Evolutionary conservation across 257 asterid species (phyloP), one percentile per base, ranked within the genome.

Genomic region (Solanum pinnatisectum): DNA sequence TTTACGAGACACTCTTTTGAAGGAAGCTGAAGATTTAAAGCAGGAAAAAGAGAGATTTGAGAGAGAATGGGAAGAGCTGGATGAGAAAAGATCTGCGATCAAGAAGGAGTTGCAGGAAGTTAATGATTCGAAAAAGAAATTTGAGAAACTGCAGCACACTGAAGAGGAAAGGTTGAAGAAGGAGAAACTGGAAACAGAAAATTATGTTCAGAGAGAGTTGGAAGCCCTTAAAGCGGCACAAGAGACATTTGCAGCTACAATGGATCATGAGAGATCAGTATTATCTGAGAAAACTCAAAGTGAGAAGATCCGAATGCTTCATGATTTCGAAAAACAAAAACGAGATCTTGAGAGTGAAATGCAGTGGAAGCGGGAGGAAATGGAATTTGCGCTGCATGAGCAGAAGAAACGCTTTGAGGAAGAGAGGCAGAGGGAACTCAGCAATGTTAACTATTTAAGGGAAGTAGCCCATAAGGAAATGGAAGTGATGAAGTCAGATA

Each of bases 41-140:
- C 94, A 88, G 87, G 99, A 94, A 89, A 97, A 93, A 92, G 96
- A 92, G 93, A 96, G 90, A 89, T 97, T 97, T 89, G 99, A 97
- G 93, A 94, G 93, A 88, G 99, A 97, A 88, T 97, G 99, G 99
- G 99, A 96, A 92, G 97, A 90, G 92, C 94, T 97, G 74, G 99
- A 97, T 88, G 94, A 86, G 68, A 97, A 89, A 92, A 90, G 96
- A 89, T 92, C 90, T 52, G 92, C 87, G 88, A 89, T 94, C 84
- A 92, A 87, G 91, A 94, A 92, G 93, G 99, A 95, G 90, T 90
- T 93, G 79, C 94, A 91, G 79, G 92, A 91, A 81, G 77, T 94
- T 82, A 89, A 91, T 72, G 93, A 93, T 87, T 91, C 91, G 88
- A 93, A 91, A 89, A 91, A 36, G 36, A 87, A 84, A 63, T 83